Conservation (phyloP, 2,329 filamentous ascomycete species). For the Aspergillus uvarum region DNA sequence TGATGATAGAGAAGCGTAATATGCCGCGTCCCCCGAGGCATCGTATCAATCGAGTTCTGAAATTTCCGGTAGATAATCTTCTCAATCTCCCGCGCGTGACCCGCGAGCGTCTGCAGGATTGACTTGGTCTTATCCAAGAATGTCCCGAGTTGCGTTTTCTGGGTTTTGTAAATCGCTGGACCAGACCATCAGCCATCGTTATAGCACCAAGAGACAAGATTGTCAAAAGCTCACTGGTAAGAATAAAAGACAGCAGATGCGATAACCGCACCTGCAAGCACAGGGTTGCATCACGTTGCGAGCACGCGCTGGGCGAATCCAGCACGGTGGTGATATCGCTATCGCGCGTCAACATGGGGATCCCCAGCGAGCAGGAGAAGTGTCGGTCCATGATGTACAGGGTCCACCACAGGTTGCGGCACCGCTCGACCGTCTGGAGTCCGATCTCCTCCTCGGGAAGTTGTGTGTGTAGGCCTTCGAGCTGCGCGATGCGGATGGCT, state of each 20-base stretch:
- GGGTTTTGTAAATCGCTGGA: conserved; percentile 38
- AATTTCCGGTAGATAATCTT: conserved; percentile 37
- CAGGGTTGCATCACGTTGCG: conserved; percentile 31
- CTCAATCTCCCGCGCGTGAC: conserved; percentile 43
- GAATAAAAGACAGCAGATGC: conserved; percentile 37
- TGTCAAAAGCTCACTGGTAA: conserved; percentile 31
- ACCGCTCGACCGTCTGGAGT: conserved; percentile 30
- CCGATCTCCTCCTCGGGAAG: conserved; percentile 41
- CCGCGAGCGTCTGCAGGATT: conserved; percentile 39
- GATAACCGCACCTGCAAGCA: conserved; percentile 41
- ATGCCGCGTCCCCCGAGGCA: conserved; percentile 40
- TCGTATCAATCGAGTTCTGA: conserved; percentile 36
- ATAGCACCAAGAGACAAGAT: neutral
- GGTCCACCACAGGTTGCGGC: conserved; percentile 45
- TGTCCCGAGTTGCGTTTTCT: conserved; percentile 33
- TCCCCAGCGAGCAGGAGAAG: conserved; percentile 41
- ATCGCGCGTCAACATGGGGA: conserved; percentile 42
- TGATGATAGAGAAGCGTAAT: conserved; percentile 44
- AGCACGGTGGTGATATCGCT: conserved; percentile 41
- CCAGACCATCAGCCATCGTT: neutral
- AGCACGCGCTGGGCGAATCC: conserved; percentile 25
- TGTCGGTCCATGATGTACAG: conserved; percentile 45
- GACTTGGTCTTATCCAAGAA: conserved; percentile 41
- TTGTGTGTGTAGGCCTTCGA: conserved; percentile 45
- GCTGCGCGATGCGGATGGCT: conserved; percentile 44